Base-by-base conservation (phyloP, 2,329 filamentous ascomycete species). In the Proliferodiscus dingleyae region DNA sequence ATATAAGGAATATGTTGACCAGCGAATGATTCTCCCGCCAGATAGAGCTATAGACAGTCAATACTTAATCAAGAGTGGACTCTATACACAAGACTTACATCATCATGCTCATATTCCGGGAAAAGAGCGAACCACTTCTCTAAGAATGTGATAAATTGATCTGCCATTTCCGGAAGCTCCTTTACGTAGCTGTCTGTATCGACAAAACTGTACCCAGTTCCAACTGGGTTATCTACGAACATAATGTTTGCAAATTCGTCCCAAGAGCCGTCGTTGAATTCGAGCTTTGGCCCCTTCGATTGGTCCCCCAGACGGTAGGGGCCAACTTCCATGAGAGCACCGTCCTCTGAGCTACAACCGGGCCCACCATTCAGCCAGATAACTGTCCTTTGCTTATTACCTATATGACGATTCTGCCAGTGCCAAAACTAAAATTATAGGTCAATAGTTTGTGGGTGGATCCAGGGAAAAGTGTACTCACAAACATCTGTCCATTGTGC, bases 1-100 rank as follows among this genome's bases (percentile, higher is more conserved):
- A 99, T 93, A 65, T 98, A 95, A 1, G 93, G 93, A 51, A 98
- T 97, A 68, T 97, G 85, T 64, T 97, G 93, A 36, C 93, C 93
- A 4, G 93, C 93, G 64, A 90, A 98, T 0, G 91, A 98, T 70
- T 99, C 93, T 57, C 94, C 93, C 1, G 91, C 87, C 54, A 98
- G 76, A 66, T 96, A 98, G 16, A 98, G 71, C 90, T 97, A 61
- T 16, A 15, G 5, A 6, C 2, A 22, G 45, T 67, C 50, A 67
- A 61, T 43, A 39, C 34, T 2, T 4, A 15, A 28, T 16, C 19
- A 6, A 22, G n/a, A 43, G 19, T 41, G 32, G 21, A 42, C 5
- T 19, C 2, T 4, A 15, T 6, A n/a, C 40, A 41, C 13, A 24
- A 37, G 39, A 75, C 88, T 71, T 70, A 96, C 90, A 73, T 98